Conservation (phyloP, 768 basidiomycete genomes). For the Crepidotus variabilis region DNA sequence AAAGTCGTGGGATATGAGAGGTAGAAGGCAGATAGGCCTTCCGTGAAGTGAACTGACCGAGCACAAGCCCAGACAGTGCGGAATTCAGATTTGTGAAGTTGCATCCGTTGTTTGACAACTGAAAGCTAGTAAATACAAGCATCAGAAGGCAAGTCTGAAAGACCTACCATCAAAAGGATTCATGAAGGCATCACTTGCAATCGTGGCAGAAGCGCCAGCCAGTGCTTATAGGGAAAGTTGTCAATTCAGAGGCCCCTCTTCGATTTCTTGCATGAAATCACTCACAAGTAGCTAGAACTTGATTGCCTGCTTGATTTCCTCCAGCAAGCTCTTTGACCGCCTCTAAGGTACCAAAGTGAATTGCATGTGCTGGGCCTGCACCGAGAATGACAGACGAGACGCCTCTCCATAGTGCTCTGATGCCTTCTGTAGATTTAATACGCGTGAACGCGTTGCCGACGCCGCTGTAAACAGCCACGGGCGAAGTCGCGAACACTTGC, state of each 20-base stretch:
- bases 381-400: slow-evolving; percentile 95
- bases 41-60: slow-evolving; percentile 74
- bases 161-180: slow-evolving; percentile 96
- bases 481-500: slow-evolving; percentile 92
- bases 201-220: slow-evolving; percentile 92
- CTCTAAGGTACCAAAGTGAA: slow-evolving; percentile 96
- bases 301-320: slow-evolving; percentile 76
- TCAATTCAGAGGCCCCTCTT: neutral
- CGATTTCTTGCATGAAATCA: slow-evolving; percentile 11
- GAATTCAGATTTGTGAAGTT: slow-evolving; percentile 90
- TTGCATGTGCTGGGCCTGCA: slow-evolving; percentile 96
- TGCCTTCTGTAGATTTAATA: slow-evolving; percentile 92
- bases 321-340: slow-evolving; percentile 91
- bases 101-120: slow-evolving; percentile 99
- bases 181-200: slow-evolving; percentile 96
- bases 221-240: slow-evolving; percentile 47
- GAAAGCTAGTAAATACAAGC: slow-evolving; percentile 7
- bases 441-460: slow-evolving; percentile 88
- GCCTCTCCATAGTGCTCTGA: slow-evolving; percentile 90
- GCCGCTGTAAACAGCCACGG: slow-evolving; percentile 82
- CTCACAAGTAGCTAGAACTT: slow-evolving; percentile 88
- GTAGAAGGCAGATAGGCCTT: slow-evolving; percentile 92
- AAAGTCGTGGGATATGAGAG: slow-evolving; percentile 98
- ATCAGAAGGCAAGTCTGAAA: slow-evolving; percentile 8
- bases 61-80: slow-evolving; percentile 86